A percentile compares a stretch with the other conserved stretches of the same genome.
These are phyloP conservation scores for cucumber (Cucumis sativus) DNA, from an alignment of 306 rosid species.

Conservation along the genomic window Cucumber_9930_V3 NC_026656.2:18499501-18500000, in stretches of 20 bases:
- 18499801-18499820: conserved; percentile 20
- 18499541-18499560: background rate
- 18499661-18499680: background rate
- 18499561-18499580: background rate
- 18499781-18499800: conserved; percentile 27
- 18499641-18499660: background rate
- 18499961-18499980: no score
- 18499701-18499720: background rate
- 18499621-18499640: background rate
- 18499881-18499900: background rate
- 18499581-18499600: background rate
- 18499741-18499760: conserved; percentile 17
- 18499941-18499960: background rate
- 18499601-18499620: background rate
- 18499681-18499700: background rate
- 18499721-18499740: background rate
- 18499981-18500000: no score
- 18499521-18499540: background rate
- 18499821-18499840: background rate
- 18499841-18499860: background rate
- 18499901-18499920: no score
- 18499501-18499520: background rate
- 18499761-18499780: conserved; percentile 25
- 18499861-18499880: background rate
- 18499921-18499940: background rate